These are phyloP conservation scores for Cicer arietinum DNA, from an alignment of 306 rosid species.

Conservation along the genomic window DNA sequence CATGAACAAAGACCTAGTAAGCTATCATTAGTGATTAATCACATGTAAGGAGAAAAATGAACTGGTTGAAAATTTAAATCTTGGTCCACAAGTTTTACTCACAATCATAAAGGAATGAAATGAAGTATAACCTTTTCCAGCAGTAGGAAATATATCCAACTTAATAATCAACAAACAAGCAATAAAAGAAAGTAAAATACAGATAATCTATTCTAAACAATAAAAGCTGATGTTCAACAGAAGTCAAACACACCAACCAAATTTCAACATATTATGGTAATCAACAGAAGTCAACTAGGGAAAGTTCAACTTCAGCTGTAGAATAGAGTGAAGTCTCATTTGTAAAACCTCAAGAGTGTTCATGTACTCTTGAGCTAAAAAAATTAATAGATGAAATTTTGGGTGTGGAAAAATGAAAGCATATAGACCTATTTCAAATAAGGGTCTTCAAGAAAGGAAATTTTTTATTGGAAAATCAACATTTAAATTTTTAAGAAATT, in stretches of 20 bases:
- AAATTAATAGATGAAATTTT: not conserved
- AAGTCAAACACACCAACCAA: not conserved
- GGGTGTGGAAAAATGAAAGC: not conserved
- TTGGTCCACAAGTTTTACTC: slow-evolving; percentile 34
- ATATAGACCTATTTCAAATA: not conserved
- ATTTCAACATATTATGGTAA: slow-evolving; percentile 5
- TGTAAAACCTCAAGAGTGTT: not conserved
- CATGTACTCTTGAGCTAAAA: not conserved
- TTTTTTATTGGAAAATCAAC: too few relatives aligned
- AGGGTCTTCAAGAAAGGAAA: too few relatives aligned
- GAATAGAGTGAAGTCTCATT: not conserved
- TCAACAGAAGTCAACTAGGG: slow-evolving; percentile 39
- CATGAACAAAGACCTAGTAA: slow-evolving; percentile 48
- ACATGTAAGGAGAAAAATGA: slow-evolving; percentile 23
- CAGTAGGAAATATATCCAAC: slow-evolving; percentile 19
- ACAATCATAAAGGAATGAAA: slow-evolving; percentile 21
- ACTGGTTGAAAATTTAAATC: slow-evolving; percentile 25
- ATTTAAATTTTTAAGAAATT: too few relatives aligned
- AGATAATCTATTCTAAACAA: slow-evolving; percentile 5
- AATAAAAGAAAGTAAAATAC: slow-evolving; percentile 36
- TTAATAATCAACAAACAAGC: slow-evolving; percentile 33
- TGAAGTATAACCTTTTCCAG: slow-evolving; percentile 28
- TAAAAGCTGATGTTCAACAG: too few relatives aligned
- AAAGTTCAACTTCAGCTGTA: slow-evolving; percentile 12
- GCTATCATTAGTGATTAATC: slow-evolving; percentile 38